Evolutionary conservation across 2,329 filamentous ascomycete genomes (phyloP).

Genomic region (Pyricularia sp.): DNA sequence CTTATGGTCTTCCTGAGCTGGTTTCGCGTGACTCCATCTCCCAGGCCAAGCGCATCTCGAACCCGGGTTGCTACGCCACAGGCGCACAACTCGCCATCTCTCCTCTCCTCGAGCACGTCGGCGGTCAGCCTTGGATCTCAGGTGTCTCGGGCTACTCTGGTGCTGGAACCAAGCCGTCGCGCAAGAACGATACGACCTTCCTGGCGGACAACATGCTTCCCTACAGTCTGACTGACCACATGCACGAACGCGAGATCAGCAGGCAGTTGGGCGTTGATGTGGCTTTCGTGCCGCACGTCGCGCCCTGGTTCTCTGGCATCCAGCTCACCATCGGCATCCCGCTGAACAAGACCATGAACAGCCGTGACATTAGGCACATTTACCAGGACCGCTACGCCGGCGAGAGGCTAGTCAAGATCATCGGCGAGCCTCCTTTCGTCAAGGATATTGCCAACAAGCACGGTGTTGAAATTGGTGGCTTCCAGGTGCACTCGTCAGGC

Average conservation of each 20-base stretch:
- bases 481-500: constrained; percentile 80
- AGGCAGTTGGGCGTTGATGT: constrained; percentile 57
- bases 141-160: constrained; percentile 91
- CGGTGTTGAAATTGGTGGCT: constrained; percentile 85
- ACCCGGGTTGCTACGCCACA: constrained; percentile 92
- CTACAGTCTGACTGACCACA: constrained; percentile 84
- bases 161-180: constrained; percentile 83
- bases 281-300: constrained; percentile 85
- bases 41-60: constrained; percentile 69
- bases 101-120: constrained; percentile 64
- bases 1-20: constrained; percentile 82
- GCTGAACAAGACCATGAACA: constrained; percentile 72
- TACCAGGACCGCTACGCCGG: constrained; percentile 95
- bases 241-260: constrained; percentile 87
- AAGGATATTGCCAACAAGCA: constrained; percentile 77
- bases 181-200: constrained; percentile 81
- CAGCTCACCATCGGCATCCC: constrained; percentile 85
- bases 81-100: constrained; percentile 82
- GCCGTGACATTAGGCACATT: constrained; percentile 80
- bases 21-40: constrained; percentile 65
- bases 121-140: constrained; percentile 69
- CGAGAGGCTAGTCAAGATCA: constrained; percentile 87
- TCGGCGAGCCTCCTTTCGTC: constrained; percentile 75
- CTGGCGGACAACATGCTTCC: constrained; percentile 81
- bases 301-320: constrained; percentile 95